Conservation (phyloP, 176 grass and related monocot species). For the Oryza glaberrima region DNA sequence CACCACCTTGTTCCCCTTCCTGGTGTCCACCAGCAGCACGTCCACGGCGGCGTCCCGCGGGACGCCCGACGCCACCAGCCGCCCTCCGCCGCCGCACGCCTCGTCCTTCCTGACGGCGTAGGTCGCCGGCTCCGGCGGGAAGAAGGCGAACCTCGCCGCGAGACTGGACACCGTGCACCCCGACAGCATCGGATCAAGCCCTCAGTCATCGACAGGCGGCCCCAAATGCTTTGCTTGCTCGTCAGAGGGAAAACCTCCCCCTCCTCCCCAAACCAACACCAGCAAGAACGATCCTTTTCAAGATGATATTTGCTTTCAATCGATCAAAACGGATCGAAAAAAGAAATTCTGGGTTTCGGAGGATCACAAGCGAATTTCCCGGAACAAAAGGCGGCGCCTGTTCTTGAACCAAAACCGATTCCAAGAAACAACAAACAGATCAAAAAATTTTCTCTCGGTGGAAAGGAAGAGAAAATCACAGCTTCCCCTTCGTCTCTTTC, state of each 20-base stretch:
- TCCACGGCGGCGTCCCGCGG: slow-evolving; percentile 83
- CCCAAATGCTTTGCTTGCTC: slow-evolving; percentile 47
- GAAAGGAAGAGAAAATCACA: not conserved
- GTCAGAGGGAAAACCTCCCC: slow-evolving; percentile 62
- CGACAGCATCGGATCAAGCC: slow-evolving; percentile 68
- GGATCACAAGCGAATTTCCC: slow-evolving; percentile 17
- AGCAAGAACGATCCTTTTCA: not conserved
- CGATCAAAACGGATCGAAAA: too few relatives aligned
- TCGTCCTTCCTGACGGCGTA: slow-evolving; percentile 87
- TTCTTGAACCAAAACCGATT: slow-evolving; percentile 29
- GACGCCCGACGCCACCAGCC: slow-evolving; percentile 78
- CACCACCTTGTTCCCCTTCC: slow-evolving; percentile 78
- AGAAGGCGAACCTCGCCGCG: slow-evolving; percentile 98
- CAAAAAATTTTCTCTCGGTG: not conserved
- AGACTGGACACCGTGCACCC: slow-evolving; percentile 98
- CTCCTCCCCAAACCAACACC: not conserved
- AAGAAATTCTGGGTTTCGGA: not conserved
- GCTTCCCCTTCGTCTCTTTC: not conserved
- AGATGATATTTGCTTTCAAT: too few relatives aligned
- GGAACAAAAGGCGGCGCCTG: slow-evolving; percentile 36
- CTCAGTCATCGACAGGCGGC: slow-evolving; percentile 75
- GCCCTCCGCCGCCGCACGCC: slow-evolving; percentile 40
- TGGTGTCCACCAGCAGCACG: slow-evolving; percentile 81
- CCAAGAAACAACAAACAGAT: slow-evolving; percentile 8
- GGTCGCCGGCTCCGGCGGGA: slow-evolving; percentile 92